Evolutionary conservation across 2,329 filamentous ascomycete genomes (phyloP).

Genomic region (Coniella lustricola): DNA sequence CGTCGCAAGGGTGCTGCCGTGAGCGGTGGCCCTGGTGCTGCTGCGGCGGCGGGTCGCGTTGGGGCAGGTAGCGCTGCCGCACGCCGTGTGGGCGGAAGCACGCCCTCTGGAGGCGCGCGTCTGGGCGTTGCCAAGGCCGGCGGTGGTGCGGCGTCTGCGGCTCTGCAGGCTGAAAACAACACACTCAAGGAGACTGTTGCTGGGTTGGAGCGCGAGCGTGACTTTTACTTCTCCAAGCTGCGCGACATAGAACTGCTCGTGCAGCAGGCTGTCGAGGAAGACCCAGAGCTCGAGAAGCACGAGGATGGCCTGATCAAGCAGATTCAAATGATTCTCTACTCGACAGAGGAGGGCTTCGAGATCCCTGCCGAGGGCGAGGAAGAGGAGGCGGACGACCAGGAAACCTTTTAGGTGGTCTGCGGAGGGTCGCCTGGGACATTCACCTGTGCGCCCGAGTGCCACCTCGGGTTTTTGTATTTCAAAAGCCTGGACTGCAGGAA

Average conservation of each 20-base stretch:
- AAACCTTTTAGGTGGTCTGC: constrained; percentile 58
- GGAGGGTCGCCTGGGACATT: no score
- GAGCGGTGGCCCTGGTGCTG: constrained; percentile 39
- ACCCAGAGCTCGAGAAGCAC: constrained; percentile 89
- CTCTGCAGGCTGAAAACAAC: constrained; percentile 75
- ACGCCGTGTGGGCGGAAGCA: constrained; percentile 46
- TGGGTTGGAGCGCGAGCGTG: constrained; percentile 88
- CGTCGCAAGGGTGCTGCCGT: constrained; percentile 73
- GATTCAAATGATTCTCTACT: constrained; percentile 95
- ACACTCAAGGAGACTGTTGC: constrained; percentile 92
- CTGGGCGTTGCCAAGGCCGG: constrained; percentile 32
- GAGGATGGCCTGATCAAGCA: constrained; percentile 89
- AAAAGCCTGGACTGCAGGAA: not conserved
- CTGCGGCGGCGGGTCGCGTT: constrained; percentile 42
- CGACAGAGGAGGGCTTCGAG: constrained; percentile 88
- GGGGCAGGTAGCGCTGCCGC: constrained; percentile 38
- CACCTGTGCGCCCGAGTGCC: no score
- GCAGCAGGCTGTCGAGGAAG: constrained; percentile 86
- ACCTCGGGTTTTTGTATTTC: no score
- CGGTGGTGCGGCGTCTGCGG: constrained; percentile 55
- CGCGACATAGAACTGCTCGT: constrained; percentile 93
- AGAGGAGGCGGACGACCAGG: constrained; percentile 68
- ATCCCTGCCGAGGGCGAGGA: constrained; percentile 79
- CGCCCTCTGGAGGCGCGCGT: constrained; percentile 51
- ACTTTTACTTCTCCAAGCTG: constrained; percentile 99